phyloP scores from a whole-genome alignment of 495 filamentous ascomycete species.

The Hypoxylon subgilvum region DNA sequence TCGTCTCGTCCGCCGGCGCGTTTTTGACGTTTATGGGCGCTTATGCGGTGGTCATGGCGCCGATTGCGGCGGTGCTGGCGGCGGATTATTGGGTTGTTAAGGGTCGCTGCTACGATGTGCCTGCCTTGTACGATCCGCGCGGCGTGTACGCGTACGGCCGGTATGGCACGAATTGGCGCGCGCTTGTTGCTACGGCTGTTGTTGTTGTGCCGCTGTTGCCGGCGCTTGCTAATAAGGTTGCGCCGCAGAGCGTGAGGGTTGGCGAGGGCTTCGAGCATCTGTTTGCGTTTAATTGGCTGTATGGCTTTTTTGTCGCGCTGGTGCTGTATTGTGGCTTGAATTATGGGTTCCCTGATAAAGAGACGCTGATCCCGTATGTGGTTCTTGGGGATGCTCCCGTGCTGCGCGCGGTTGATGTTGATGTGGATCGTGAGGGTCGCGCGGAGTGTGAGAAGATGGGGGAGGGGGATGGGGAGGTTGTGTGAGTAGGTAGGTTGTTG shows the following conservation, averaged over 20 bases:
- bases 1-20: conserved; percentile 60
- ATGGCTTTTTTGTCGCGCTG: conserved; percentile 48
- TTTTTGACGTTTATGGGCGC: conserved; percentile 65
- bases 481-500: neutral
- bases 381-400: conserved; percentile 20
- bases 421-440: conserved; percentile 16
- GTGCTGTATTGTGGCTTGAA: conserved; percentile 42
- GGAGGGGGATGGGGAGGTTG: neutral
- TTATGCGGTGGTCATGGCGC: conserved; percentile 53
- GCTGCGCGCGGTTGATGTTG: conserved; percentile 16
- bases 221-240: conserved; percentile 37
- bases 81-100: conserved; percentile 59
- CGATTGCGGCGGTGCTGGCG: conserved; percentile 53
- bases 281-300: conserved; percentile 44
- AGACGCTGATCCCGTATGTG: conserved; percentile 38
- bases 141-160: conserved; percentile 43
- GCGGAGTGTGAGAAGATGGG: conserved; percentile 11
- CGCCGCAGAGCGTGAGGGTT: conserved; percentile 33
- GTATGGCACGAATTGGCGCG: conserved; percentile 52
- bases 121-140: conserved; percentile 45
- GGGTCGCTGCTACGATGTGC: conserved; percentile 52
- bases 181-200: conserved; percentile 45
- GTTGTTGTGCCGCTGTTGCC: conserved; percentile 44
- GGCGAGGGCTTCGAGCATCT: conserved; percentile 42
- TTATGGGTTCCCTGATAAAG: conserved; percentile 43